A percentile compares a stretch with the other conserved stretches of the same genome.
Conservation (phyloP, 2,329 filamentous ascomycete species). For the Stemphylium lycopersici region DNA sequence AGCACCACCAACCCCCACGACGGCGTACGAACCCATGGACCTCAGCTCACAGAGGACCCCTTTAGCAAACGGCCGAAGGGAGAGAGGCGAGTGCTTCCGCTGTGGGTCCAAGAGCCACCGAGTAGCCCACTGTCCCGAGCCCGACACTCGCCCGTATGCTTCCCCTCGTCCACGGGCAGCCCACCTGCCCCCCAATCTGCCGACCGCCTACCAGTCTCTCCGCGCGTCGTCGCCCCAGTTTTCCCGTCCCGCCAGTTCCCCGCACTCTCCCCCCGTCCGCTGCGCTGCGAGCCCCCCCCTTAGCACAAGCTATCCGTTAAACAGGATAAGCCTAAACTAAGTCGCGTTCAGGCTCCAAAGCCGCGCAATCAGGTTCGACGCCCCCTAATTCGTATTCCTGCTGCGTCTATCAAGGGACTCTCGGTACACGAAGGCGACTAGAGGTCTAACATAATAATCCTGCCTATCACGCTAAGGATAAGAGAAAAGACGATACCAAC, state of each 20-base stretch:
- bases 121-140: neutral
- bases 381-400: neutral
- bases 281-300: neutral
- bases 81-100: neutral
- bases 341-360: neutral
- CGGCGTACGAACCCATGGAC: neutral
- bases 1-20: neutral
- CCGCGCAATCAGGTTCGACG: neutral
- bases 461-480: neutral
- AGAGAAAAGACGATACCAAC: neutral
- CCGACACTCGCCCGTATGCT: neutral
- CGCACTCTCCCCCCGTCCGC: neutral
- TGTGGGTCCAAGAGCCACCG: neutral
- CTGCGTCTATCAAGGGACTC: neutral
- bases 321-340: slow-evolving; percentile 1
- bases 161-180: neutral
- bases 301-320: neutral
- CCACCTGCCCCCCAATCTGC: neutral
- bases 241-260: neutral
- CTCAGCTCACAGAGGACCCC: neutral
- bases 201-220: neutral
- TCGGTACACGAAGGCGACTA: neutral
- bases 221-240: neutral
- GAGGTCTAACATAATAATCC: neutral
- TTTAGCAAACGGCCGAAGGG: neutral